These are phyloP conservation scores for Picochlorum sp. DNA, from an alignment of 139 green algal species.

Conservation along the genomic window DNA sequence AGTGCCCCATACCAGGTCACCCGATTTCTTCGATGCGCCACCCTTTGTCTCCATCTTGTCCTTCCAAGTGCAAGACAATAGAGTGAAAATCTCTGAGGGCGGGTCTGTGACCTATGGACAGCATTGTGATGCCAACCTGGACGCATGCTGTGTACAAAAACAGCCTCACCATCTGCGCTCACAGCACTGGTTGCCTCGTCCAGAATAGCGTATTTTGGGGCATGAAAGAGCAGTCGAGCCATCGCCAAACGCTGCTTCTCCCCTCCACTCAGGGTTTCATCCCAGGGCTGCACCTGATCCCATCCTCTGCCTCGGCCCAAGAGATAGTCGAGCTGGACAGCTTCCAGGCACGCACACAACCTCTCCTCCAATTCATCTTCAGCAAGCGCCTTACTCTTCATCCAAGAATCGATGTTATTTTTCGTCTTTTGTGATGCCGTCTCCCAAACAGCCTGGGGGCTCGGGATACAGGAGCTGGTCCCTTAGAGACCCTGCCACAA, in stretches of 20 bases:
- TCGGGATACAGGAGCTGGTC: slow-evolving; percentile 84
- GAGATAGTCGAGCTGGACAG: slow-evolving; percentile 83
- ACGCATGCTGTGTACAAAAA: slow-evolving; percentile 56
- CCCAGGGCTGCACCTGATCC: slow-evolving; percentile 57
- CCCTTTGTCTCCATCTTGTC: slow-evolving; percentile 5
- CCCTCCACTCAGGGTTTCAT: slow-evolving; percentile 72
- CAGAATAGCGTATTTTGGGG: slow-evolving; percentile 72
- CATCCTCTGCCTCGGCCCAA: slow-evolving; percentile 45
- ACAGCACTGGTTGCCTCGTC: slow-evolving; percentile 88
- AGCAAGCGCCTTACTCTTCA: slow-evolving; percentile 6
- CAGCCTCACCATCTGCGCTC: slow-evolving; percentile 54
- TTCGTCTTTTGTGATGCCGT: slow-evolving; percentile 16
- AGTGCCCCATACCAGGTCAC: too few relatives aligned
- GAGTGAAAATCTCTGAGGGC: slow-evolving; percentile 49
- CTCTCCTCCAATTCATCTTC: slow-evolving; percentile 37
- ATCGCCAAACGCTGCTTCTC: slow-evolving; percentile 90
- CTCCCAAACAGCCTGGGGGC: slow-evolving; percentile 53
- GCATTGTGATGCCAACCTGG: slow-evolving; percentile 68
- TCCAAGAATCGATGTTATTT: slow-evolving; percentile 16
- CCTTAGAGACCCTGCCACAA: slow-evolving; percentile 58
- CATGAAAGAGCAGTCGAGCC: slow-evolving; percentile 82
- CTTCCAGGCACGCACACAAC: slow-evolving; percentile 54
- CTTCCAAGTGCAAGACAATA: slow-evolving; percentile 25
- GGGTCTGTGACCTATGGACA: slow-evolving; percentile 82
- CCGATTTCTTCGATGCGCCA: slow-evolving; percentile 18